Evolutionary conservation across 768 basidiomycete genomes (phyloP).

Genomic region (Termitomyces sp.): DNA sequence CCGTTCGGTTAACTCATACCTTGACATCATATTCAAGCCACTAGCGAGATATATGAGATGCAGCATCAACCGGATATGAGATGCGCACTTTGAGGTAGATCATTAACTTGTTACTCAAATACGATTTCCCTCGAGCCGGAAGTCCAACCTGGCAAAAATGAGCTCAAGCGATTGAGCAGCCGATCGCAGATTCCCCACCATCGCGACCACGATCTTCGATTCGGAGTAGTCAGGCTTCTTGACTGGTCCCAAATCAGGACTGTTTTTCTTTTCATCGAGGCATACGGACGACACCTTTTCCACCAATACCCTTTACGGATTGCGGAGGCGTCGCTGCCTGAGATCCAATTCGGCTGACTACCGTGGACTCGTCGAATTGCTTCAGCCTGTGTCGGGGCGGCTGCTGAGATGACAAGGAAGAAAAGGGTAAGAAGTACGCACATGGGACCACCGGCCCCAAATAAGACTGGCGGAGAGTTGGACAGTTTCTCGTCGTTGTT

Average conservation of each 20-base stretch:
- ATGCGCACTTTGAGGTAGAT: conserved; percentile 80
- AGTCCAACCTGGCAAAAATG: conserved; percentile 68
- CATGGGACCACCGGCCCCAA: conserved; percentile 77
- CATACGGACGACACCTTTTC: conserved; percentile 54
- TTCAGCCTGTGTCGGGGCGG: conserved; percentile 49
- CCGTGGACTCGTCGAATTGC: conserved; percentile 71
- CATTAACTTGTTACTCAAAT: conserved; percentile 96
- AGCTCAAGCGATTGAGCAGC: background rate
- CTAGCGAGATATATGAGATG: conserved; percentile 33
- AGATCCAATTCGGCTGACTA: conserved; percentile 64
- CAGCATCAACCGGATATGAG: background rate
- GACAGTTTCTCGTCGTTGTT: conserved; percentile 25
- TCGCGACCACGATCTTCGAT: conserved; percentile 96
- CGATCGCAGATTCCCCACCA: conserved; percentile 45
- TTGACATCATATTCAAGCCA: conserved; percentile 99
- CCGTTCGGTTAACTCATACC: conserved; percentile 30
- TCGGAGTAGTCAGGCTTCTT: conserved; percentile 98
- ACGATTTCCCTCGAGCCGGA: conserved; percentile 98
- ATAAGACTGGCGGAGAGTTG: conserved; percentile 50
- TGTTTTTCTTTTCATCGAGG: background rate
- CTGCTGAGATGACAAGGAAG: background rate
- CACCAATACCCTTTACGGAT: conserved; percentile 85
- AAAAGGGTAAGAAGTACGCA: conserved; percentile 24
- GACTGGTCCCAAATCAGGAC: conserved; percentile 37
- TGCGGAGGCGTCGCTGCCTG: conserved; percentile 73